Evolutionary conservation across 2,329 filamentous ascomycete genomes (phyloP).

Genomic region (Paradendryphiella salina): DNA sequence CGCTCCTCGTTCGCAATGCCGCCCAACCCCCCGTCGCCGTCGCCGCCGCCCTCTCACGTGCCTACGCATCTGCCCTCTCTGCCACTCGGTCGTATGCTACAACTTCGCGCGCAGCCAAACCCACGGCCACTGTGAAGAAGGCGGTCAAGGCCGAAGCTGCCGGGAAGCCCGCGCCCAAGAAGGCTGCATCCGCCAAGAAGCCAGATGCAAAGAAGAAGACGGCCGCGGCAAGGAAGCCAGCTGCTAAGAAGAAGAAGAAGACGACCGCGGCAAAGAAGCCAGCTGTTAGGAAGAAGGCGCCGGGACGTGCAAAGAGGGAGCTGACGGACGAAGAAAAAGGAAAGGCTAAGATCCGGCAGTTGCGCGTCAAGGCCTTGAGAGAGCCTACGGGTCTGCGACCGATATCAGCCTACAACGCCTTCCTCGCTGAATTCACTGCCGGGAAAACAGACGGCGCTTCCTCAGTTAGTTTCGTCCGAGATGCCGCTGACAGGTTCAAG

Average conservation of each 20-base stretch:
- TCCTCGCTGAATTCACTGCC: slow-evolving; percentile 26
- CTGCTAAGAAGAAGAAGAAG: slow-evolving; percentile 19
- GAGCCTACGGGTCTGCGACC: slow-evolving; percentile 27
- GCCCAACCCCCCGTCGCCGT: slow-evolving; percentile 20
- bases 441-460: slow-evolving; percentile 1
- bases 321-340: slow-evolving; percentile 38
- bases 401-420: slow-evolving; percentile 31
- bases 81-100: slow-evolving; percentile 44
- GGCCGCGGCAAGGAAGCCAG: slow-evolving; percentile 16
- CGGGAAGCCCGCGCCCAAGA: slow-evolving; percentile 35
- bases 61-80: slow-evolving; percentile 26
- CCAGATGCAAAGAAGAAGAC: slow-evolving; percentile 22
- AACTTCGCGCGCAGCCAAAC: slow-evolving; percentile 34
- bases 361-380: slow-evolving; percentile 46
- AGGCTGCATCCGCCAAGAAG: slow-evolving; percentile 30
- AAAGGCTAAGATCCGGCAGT: slow-evolving; percentile 31
- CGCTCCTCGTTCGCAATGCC: slow-evolving; percentile 30
- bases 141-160: slow-evolving; percentile 29
- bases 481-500: slow-evolving; percentile 25
- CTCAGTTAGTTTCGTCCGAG: not conserved
- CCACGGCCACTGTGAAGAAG: slow-evolving; percentile 40
- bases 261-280: slow-evolving; percentile 28
- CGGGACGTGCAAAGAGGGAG: slow-evolving; percentile 25
- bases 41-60: slow-evolving; percentile 29
- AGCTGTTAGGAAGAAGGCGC: slow-evolving; percentile 19